These are phyloP conservation scores for Cryphonectria naterciae DNA, from an alignment of 2,329 filamentous ascomycete species.

Conservation along the genomic window DNA sequence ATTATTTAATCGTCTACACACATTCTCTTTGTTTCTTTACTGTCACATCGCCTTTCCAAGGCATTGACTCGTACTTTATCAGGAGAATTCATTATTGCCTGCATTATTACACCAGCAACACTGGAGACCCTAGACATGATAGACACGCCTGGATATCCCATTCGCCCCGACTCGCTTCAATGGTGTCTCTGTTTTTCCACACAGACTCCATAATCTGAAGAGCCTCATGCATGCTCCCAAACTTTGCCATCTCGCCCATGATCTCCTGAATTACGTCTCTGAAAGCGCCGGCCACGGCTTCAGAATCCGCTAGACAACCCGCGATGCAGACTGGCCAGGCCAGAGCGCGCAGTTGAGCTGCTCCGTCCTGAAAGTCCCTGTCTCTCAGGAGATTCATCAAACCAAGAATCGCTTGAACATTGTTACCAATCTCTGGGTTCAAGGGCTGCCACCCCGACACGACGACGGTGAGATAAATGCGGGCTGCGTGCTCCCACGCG, in stretches of 20 bases:
- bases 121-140: neutral
- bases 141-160: neutral
- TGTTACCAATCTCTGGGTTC: slow-evolving; percentile 44
- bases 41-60: no score
- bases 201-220: slow-evolving; percentile 51
- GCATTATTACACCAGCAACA: neutral
- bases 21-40: no score
- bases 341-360: slow-evolving; percentile 37
- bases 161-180: neutral
- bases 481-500: slow-evolving; percentile 51
- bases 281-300: slow-evolving; percentile 33
- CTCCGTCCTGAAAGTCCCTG: slow-evolving; percentile 24
- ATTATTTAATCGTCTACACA: no score
- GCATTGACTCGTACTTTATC: no score
- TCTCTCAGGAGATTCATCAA: neutral
- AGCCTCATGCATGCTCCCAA: slow-evolving; percentile 50
- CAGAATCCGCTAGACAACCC: slow-evolving; percentile 42
- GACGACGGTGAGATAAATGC: slow-evolving; percentile 53
- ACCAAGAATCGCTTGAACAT: slow-evolving; percentile 29
- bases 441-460: slow-evolving; percentile 56
- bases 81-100: neutral
- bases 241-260: slow-evolving; percentile 46
- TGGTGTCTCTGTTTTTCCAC: slow-evolving; percentile 38
- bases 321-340: slow-evolving; percentile 44
- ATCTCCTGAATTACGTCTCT: slow-evolving; percentile 46